Evolutionary conservation across 768 basidiomycete genomes (phyloP).

Genomic region (Kwoniella mangroviensis): DNA sequence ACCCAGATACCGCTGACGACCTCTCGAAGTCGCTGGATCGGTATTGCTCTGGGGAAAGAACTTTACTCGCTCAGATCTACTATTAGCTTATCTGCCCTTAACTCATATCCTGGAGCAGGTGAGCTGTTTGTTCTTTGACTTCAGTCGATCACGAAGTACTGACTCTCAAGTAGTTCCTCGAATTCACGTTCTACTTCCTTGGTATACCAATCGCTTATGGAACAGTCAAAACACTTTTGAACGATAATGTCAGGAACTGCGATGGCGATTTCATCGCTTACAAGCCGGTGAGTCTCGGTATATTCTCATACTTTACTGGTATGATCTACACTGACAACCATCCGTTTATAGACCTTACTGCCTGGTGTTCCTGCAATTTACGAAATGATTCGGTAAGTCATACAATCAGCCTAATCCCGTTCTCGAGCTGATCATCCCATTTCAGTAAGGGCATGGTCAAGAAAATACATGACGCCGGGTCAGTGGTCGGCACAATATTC

Average conservation of each 20-base stretch:
- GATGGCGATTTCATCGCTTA: conserved; percentile 53
- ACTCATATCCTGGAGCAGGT: conserved; percentile 55
- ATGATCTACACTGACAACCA: conserved; percentile 6
- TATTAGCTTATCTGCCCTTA: conserved; percentile 48
- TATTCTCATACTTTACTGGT: background rate
- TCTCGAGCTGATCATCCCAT: too few relatives aligned
- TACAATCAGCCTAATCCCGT: too few relatives aligned
- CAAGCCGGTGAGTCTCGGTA: conserved; percentile 36
- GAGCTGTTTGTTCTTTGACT: background rate
- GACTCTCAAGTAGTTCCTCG: conserved; percentile 44
- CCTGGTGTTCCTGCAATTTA: conserved; percentile 54
- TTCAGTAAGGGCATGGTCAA: conserved; percentile 54
- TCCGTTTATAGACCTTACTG: conserved; percentile 39
- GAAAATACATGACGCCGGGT: conserved; percentile 52
- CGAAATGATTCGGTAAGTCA: conserved; percentile 41
- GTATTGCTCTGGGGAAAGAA: conserved; percentile 21
- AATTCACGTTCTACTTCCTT: conserved; percentile 52
- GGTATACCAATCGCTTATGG: conserved; percentile 53
- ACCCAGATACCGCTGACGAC: background rate
- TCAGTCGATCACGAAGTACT: background rate
- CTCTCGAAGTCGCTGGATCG: conserved; percentile 28
- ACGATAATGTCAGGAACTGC: conserved; percentile 55
- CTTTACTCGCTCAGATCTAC: conserved; percentile 32
- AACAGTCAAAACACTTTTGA: conserved; percentile 55
- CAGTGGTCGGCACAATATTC: conserved; percentile 47